phyloP scores from a whole-genome alignment of 140 eudicot species.

The Flaveria floridana region DNA sequence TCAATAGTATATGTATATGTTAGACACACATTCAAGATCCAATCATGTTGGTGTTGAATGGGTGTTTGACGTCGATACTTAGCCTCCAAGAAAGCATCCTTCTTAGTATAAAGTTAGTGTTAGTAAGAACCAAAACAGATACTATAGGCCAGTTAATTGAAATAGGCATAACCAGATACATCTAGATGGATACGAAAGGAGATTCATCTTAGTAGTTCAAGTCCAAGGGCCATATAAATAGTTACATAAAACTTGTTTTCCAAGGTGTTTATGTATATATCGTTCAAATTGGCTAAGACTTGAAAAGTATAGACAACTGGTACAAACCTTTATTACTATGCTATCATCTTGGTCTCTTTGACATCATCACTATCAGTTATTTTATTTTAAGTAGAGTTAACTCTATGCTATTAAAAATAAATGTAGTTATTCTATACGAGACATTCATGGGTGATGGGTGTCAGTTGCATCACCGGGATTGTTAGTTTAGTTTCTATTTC shows the following conservation, averaged over 20 bases:
- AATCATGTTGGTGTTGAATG: neutral
- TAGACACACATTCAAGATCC: neutral
- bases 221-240: neutral
- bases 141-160: neutral
- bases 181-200: neutral
- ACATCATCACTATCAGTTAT: neutral
- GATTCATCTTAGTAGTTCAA: neutral
- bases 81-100: conserved; percentile 5
- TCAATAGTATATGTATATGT: neutral
- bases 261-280: neutral
- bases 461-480: neutral
- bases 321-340: neutral
- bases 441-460: neutral
- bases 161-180: neutral
- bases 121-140: neutral
- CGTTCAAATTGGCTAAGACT: neutral
- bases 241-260: neutral
- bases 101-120: neutral
- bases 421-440: neutral
- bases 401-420: neutral
- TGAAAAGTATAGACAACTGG: neutral
- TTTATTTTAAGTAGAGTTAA: neutral
- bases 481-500: neutral
- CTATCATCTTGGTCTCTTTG: neutral
- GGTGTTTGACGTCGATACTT: neutral